Conservation (phyloP, 495 filamentous ascomycete genomes). For the Podospora sp. region DNA sequence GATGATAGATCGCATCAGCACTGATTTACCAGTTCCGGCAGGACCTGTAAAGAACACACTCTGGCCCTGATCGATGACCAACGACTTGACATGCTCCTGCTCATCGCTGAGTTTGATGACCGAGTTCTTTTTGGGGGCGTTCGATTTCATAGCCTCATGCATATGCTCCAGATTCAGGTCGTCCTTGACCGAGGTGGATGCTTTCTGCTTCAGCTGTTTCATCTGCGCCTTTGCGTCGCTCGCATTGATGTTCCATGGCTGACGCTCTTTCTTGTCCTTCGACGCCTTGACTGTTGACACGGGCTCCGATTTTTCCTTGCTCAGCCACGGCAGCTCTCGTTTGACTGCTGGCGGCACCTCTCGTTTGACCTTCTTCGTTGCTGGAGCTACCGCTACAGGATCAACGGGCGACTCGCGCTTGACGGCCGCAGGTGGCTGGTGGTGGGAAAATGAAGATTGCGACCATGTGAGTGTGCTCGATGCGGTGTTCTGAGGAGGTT, state of each 20-base stretch:
- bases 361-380: slow-evolving; percentile 31
- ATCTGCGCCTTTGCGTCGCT: slow-evolving; percentile 82
- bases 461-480: slow-evolving; percentile 32
- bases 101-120: slow-evolving; percentile 79
- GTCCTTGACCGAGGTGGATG: slow-evolving; percentile 36
- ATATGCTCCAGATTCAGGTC: slow-evolving; percentile 36
- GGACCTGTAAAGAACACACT: slow-evolving; percentile 99
- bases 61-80: slow-evolving; percentile 73
- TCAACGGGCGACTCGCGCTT: slow-evolving; percentile 42
- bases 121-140: slow-evolving; percentile 46
- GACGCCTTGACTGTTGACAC: slow-evolving; percentile 33
- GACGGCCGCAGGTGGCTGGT: slow-evolving; percentile 13
- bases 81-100: slow-evolving; percentile 76
- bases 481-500: slow-evolving; percentile 11
- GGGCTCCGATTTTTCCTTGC: slow-evolving; percentile 1
- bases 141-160: slow-evolving; percentile 36
- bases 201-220: slow-evolving; percentile 68
- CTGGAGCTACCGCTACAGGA: slow-evolving; percentile 23
- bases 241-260: slow-evolving; percentile 78
- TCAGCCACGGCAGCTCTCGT: neutral
- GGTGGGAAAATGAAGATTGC: slow-evolving; percentile 41
- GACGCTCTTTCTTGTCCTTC: slow-evolving; percentile 35
- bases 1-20: slow-evolving; percentile 90
- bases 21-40: slow-evolving; percentile 96
- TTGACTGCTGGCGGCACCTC: neutral